These are phyloP conservation scores for Blastobotrys buckinghamii DNA, from an alignment of 1,139 yeast genomes.

Conservation along the genomic window DNA sequence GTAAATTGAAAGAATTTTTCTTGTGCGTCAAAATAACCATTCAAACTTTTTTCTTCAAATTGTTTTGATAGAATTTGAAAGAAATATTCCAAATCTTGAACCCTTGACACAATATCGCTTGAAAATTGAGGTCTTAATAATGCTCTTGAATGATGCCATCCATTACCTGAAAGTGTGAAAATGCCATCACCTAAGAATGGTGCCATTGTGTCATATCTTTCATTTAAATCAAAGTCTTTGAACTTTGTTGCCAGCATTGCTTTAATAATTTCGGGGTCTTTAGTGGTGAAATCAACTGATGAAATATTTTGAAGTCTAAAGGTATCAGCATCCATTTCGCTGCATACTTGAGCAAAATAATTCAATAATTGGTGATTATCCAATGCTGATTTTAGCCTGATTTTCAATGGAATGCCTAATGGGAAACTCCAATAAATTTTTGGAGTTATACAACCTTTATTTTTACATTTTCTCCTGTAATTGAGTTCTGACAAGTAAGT, in stretches of 20 bases:
- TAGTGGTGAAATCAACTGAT: background rate
- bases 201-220: constrained; percentile 38
- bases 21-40: constrained; percentile 42
- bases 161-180: constrained; percentile 49
- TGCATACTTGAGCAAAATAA: background rate
- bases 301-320: constrained; percentile 2
- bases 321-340: background rate
- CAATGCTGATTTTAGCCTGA: background rate
- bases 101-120: constrained; percentile 32
- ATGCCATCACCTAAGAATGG: constrained; percentile 54
- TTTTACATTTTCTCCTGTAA: background rate
- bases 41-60: constrained; percentile 7
- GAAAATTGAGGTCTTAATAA: constrained; percentile 56
- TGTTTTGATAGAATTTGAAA: constrained; percentile 25
- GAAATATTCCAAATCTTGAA: constrained; percentile 7
- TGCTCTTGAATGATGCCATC: constrained; percentile 55
- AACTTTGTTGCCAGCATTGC: constrained; percentile 37
- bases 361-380: too few relatives aligned
- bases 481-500: background rate
- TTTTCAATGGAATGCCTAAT: background rate
- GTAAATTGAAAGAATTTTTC: constrained; percentile 46
- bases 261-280: constrained; percentile 37
- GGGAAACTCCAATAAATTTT: background rate
- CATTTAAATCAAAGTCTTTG: constrained; percentile 49
- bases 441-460: background rate